phyloP scores from a whole-genome alignment of 768 basidiomycete species.

The Podaxis sp. region DNA sequence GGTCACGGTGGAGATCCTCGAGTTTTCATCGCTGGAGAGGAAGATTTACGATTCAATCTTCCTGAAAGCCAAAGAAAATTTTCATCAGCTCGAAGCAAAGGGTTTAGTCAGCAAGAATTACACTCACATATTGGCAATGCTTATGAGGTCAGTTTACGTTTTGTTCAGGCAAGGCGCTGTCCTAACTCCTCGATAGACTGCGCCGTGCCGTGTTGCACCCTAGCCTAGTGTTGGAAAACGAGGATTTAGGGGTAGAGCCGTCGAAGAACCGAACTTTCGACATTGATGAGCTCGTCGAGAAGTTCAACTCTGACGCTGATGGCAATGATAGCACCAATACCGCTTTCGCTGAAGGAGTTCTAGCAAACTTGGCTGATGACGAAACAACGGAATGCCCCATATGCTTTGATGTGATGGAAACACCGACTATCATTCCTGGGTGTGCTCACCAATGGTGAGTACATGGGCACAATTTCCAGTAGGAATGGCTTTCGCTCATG shows the following conservation, averaged over 20 bases:
- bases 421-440: constrained; percentile 64
- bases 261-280: constrained; percentile 48
- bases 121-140: constrained; percentile 89
- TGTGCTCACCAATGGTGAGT: constrained; percentile 79
- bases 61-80: constrained; percentile 72
- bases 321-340: constrained; percentile 32
- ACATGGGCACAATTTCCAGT: background rate
- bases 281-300: constrained; percentile 58
- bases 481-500: background rate
- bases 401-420: constrained; percentile 77
- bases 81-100: constrained; percentile 76
- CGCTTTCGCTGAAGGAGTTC: constrained; percentile 59
- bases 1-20: constrained; percentile 72
- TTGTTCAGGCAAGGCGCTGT: background rate
- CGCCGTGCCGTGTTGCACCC: constrained; percentile 94
- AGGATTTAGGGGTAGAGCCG: constrained; percentile 39
- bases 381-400: constrained; percentile 71
- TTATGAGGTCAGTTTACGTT: constrained; percentile 73
- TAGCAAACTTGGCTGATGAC: constrained; percentile 60
- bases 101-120: constrained; percentile 80
- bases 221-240: constrained; percentile 65
- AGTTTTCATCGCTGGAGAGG: constrained; percentile 77
- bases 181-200: constrained; percentile 45
- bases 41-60: constrained; percentile 91
- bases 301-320: constrained; percentile 42